These are phyloP conservation scores for Oryza punctata DNA, from an alignment of 176 grass and related monocot genomes.

Conservation along the genomic window DNA sequence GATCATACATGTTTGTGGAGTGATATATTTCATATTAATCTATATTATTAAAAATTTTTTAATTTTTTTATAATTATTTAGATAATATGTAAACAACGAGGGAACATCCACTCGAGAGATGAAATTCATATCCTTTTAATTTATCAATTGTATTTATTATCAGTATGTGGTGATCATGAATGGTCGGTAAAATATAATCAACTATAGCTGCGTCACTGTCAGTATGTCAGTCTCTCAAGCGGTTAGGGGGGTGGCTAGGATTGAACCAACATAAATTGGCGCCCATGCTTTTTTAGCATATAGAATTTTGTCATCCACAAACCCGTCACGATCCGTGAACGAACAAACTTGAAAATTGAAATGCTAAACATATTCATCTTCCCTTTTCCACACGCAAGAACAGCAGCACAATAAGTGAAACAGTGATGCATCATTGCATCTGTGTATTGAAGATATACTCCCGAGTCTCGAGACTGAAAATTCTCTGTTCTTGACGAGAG, in stretches of 20 bases:
- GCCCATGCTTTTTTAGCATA: not conserved
- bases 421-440: not conserved
- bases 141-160: no score
- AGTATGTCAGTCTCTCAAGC: not conserved
- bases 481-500: not conserved
- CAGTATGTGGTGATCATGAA: not conserved
- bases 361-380: not conserved
- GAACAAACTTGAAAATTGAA: not conserved
- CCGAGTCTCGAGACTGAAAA: not conserved
- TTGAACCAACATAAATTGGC: not conserved
- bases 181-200: not conserved
- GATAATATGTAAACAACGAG: no score
- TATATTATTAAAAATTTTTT: no score
- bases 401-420: not conserved
- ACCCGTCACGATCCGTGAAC: constrained; percentile 18
- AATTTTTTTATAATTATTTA: no score
- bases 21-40: no score
- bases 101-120: no score
- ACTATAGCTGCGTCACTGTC: constrained; percentile 1
- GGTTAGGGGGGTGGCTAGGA: constrained; percentile 17
- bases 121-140: no score
- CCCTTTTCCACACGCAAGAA: constrained; percentile 24
- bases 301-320: not conserved
- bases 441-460: not conserved
- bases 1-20: no score